Conservation (phyloP, 176 grass and related monocot genomes). For the Triticum urartu region DNA sequence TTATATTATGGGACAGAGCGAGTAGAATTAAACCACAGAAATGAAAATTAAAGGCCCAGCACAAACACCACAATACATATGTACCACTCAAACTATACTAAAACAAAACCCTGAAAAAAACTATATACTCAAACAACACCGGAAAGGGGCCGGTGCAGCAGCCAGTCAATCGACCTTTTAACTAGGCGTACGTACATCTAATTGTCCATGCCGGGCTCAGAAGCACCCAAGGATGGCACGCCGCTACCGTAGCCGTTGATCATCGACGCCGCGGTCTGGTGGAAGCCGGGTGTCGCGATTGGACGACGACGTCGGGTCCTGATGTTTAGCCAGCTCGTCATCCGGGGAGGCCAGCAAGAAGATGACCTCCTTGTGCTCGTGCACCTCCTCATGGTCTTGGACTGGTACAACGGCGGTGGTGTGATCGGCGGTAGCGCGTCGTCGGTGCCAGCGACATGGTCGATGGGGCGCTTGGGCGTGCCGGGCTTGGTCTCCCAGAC, state of each 20-base stretch:
- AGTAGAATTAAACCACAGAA: not conserved
- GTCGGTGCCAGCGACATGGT: not conserved
- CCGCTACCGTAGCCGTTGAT: not conserved
- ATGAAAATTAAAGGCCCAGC: not conserved
- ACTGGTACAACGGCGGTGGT: constrained; percentile 39
- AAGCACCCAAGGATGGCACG: not conserved
- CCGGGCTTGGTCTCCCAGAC: constrained; percentile 50
- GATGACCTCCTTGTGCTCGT: not conserved
- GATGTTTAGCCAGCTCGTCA: constrained; percentile 11
- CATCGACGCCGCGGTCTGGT: not conserved
- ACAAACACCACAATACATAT: not conserved
- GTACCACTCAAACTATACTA: not conserved
- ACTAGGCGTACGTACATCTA: not conserved
- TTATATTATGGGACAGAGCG: no score
- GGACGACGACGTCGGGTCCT: not conserved
- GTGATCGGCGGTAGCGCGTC: constrained; percentile 21
- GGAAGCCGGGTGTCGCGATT: not conserved
- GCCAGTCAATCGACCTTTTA: not conserved
- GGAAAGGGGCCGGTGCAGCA: not conserved
- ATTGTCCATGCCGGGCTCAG: not conserved
- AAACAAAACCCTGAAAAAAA: no score
- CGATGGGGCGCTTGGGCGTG: constrained; percentile 37
- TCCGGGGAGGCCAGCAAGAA: not conserved
- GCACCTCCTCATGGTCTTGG: not conserved
- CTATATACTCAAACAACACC: not conserved